Base-by-base conservation (phyloP, 495 filamentous ascomycete genomes). In the Elasticomyces elasticus region DNA sequence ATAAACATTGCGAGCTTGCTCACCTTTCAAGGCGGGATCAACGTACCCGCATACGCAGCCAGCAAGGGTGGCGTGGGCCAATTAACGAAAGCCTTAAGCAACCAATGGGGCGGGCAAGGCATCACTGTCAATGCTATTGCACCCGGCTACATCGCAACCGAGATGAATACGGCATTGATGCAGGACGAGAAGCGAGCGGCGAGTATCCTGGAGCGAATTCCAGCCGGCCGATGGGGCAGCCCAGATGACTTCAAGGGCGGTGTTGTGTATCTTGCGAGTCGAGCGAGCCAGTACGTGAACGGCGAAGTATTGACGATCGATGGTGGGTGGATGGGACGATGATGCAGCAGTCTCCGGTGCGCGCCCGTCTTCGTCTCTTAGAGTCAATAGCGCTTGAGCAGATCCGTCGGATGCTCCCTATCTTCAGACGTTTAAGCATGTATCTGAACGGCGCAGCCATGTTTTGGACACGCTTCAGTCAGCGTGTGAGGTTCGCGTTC, bases 271-370 rank as follows among this genome's bases (percentile, higher is more conserved):
- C 69, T 95, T 52, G 87, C 87, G 13, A 82, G 83, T 67, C 74
- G 68, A 63, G 86, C 84, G 28, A 87, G 86, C 62, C 76, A 68
- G 25, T 95, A 95, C 73, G 84, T 96, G 11, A 85, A 76, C 51
- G 90, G 89, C 0, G 85, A 91, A 62, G 72, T 85, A 0, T 56
- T 95, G 54, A 81, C 85, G 5, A 86, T 95, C 41, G 89, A 95
- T 72, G 90, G 90, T 24, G 89, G 90, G 31, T 94, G 89, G 88
- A 94, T 95, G 89, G 87, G 87, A 7, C 73, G 88, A 73, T 94
- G 72, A 15, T 17, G 35, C 3, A n/a, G 35, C 13, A 40, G 35
- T 17, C 35, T n/a, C n/a, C n/a, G n/a, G n/a, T n/a, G n/a, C n/a
- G n/a, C n/a, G n/a, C n/a, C n/a, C n/a, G n/a, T n/a, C n/a, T n/a